phyloP scores from a whole-genome alignment of 176 grass and related monocot species.

The Oryza longistaminata region DNA sequence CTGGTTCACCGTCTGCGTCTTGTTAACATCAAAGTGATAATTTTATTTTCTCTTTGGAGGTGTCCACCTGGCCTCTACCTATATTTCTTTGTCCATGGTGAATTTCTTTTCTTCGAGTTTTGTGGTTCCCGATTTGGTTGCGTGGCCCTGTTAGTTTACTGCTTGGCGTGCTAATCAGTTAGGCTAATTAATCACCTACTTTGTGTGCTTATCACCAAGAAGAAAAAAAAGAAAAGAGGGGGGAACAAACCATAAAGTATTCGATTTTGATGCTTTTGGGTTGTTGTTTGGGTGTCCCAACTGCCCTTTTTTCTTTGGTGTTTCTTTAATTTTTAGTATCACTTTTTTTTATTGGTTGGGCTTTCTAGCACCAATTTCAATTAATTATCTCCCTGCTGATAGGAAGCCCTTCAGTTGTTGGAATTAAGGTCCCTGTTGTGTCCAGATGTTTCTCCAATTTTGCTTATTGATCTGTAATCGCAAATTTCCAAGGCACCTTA shows the following conservation, averaged over 20 bases:
- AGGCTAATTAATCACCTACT: conserved; percentile 28
- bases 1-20: conserved; percentile 21
- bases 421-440: not conserved
- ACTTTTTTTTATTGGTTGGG: conserved; percentile 19
- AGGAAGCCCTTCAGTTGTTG: conserved; percentile 15
- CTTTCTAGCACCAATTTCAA: conserved; percentile 11
- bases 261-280: conserved; percentile 50
- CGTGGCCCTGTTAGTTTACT: not conserved
- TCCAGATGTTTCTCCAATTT: conserved; percentile 13
- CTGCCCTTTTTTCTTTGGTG: conserved; percentile 32
- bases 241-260: conserved; percentile 41
- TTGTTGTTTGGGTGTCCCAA: conserved; percentile 44
- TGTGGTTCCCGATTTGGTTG: conserved; percentile 18
- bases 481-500: not conserved
- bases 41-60: not conserved
- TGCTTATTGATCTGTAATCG: not conserved
- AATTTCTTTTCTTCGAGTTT: too few relatives aligned
- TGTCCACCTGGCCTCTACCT: conserved; percentile 38
- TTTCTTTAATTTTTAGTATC: conserved; percentile 12
- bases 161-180: conserved; percentile 38
- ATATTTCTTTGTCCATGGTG: not conserved
- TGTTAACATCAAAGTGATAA: conserved; percentile 21
- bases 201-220: conserved; percentile 50
- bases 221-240: not conserved
- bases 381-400: not conserved